A percentile compares a stretch with the other conserved stretches of the same genome.
phyloP scores from a whole-genome alignment of 1,284 basidiomycete genomes.

The Neotropicomus parvogracilis region DNA sequence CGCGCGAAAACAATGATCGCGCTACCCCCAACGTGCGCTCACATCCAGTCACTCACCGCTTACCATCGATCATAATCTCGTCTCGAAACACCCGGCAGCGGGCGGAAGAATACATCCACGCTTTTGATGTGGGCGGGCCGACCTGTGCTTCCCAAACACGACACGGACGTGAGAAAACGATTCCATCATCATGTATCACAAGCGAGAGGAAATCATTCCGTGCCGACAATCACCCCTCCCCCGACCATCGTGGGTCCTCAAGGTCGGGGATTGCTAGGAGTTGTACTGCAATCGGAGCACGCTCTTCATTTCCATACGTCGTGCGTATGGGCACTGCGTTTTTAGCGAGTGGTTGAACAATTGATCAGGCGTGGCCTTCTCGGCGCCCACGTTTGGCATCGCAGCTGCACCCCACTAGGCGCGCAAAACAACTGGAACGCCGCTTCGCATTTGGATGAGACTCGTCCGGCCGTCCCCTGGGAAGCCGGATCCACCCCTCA shows the following conservation, averaged over 20 bases:
- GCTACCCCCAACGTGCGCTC: not conserved
- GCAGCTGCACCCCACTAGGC: not conserved
- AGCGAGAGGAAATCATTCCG: too few relatives aligned
- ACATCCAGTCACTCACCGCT: not conserved
- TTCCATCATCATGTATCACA: not conserved
- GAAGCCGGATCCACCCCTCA: not conserved
- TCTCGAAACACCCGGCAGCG: not conserved
- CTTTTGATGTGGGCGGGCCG: not conserved
- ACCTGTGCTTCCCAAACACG: not conserved
- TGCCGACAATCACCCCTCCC: not conserved
- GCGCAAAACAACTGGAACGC: too few relatives aligned
- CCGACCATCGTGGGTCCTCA: slow-evolving; percentile 9
- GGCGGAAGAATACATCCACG: not conserved
- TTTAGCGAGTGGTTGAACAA: not conserved
- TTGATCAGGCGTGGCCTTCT: slow-evolving; percentile 4
- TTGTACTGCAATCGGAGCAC: not conserved
- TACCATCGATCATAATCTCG: not conserved
- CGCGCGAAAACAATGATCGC: slow-evolving; percentile 3
- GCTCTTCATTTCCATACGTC: slow-evolving; percentile 20
- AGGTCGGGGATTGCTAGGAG: slow-evolving; percentile 2
- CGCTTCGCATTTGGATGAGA: not conserved
- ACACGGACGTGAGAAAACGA: not conserved
- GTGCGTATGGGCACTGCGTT: slow-evolving; percentile 1
- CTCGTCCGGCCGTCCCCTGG: not conserved
- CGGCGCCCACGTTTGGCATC: not conserved